These are phyloP conservation scores for Cutaneotrichosporon spelunceum DNA, from an alignment of 1,284 basidiomycete species.

Conservation along the genomic window DNA sequence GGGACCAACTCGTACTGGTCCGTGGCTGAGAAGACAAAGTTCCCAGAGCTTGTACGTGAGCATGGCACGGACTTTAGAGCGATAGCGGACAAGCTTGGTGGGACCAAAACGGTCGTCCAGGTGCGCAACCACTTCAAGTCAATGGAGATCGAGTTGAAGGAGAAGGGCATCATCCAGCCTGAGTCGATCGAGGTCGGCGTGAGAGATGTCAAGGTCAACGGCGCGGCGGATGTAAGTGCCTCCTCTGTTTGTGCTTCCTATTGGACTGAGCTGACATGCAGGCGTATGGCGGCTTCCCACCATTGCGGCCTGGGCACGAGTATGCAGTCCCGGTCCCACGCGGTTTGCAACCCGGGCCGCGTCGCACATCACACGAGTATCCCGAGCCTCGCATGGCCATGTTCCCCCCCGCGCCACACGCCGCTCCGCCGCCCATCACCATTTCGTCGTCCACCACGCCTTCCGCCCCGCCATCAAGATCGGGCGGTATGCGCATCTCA, in stretches of 20 bases:
- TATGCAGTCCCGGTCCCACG: neutral
- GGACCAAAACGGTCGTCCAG: slow-evolving; percentile 75
- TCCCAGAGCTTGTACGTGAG: slow-evolving; percentile 63
- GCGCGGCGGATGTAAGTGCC: slow-evolving; percentile 11
- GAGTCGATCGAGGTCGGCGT: slow-evolving; percentile 22
- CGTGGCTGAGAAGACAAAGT: slow-evolving; percentile 56
- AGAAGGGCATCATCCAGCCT: slow-evolving; percentile 18
- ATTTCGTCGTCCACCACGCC: slow-evolving; percentile 1
- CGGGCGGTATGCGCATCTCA: slow-evolving; percentile 45
- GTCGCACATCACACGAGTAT: slow-evolving; percentile 9
- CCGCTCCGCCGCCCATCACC: slow-evolving; percentile 7
- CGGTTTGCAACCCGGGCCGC: neutral
- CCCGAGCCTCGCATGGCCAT: slow-evolving; percentile 41
- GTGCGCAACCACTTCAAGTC: slow-evolving; percentile 59
- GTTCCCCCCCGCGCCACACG: slow-evolving; percentile 35
- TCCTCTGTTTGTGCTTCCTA: neutral
- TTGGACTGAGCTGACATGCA: neutral
- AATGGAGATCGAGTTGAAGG: slow-evolving; percentile 19
- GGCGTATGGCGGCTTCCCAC: slow-evolving; percentile 18
- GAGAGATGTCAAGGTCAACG: slow-evolving; percentile 24
- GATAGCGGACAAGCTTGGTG: slow-evolving; percentile 65
- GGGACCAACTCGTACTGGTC: slow-evolving; percentile 56
- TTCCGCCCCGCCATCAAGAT: slow-evolving; percentile 23
- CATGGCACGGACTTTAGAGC: slow-evolving; percentile 72
- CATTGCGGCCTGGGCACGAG: slow-evolving; percentile 6